Evolutionary conservation across 2,329 filamentous ascomycete species (phyloP), one percentile per base, ranked within the genome.

Genomic region (Aotearoamyces nothofagi): DNA sequence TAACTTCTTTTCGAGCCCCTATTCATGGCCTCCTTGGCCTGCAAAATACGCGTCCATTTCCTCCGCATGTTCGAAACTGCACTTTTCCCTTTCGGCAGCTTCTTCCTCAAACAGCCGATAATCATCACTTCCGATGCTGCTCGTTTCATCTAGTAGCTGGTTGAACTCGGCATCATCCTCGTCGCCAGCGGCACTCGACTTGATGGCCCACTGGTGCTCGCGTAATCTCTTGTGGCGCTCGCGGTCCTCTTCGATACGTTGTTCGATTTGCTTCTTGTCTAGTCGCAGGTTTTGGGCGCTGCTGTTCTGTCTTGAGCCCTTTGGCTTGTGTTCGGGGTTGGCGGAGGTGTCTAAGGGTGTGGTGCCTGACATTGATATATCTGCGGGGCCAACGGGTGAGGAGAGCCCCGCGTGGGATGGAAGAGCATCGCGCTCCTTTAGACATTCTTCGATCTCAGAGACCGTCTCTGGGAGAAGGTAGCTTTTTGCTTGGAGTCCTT

Each of bases 191-290:
- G n/a, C n/a, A n/a, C n/a, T n/a, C n/a, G n/a, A n/a, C n/a, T n/a
- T n/a, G 3, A 93, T 74, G 1, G 84, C 82, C 90, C 92, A 98
- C 37, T 93, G 92, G 43, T 76, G 84, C 56, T 98, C 90, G 13
- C 90, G 62, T 45, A 87, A 60, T 24, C 87, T 63, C 61, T 98
- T 98, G 53, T 98, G 92, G 24, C 90, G 63, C 53, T 98, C 90
- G 3, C 90, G 65, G 53, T 98, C 90, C 55, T 98, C 92, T 44
- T 98, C 92, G 38, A 98, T 93, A 22, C 90, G 66, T 58, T 96
- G 86, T 56, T 96, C 86, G 30, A 94, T 80, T 55, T 93, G 81
- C 32, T 78, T 69, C 55, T 87, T 90, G 46, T 94, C 82, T 29
- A 90, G 51, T 29, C 63, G 58, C 24, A 60, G 53, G 7, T 45